Evolutionary conservation across 2,329 filamentous ascomycete species (phyloP).

Genomic region (Curvularia lunata): DNA sequence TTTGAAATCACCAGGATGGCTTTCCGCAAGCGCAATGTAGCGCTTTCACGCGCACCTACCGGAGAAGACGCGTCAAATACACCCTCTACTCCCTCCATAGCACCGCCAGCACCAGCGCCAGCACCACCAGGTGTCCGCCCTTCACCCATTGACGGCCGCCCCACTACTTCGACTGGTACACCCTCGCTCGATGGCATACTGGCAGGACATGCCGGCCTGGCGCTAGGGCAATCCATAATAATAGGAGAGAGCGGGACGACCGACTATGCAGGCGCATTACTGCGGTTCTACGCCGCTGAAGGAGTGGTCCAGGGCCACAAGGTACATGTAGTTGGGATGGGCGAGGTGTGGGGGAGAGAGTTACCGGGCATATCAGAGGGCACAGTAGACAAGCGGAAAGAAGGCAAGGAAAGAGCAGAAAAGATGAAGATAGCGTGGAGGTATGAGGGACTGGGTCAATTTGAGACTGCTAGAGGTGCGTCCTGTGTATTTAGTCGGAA

Average conservation of each 20-base stretch:
- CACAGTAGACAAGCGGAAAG: conserved; percentile 43
- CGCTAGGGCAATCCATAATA: conserved; percentile 79
- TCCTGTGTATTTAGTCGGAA: conserved; percentile 33
- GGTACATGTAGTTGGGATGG: conserved; percentile 82
- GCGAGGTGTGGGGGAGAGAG: conserved; percentile 80
- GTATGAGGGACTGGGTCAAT: conserved; percentile 83
- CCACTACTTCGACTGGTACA: conserved; percentile 90
- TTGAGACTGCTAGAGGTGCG: conserved; percentile 70
- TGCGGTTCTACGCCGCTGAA: conserved; percentile 91
- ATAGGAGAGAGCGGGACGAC: conserved; percentile 91
- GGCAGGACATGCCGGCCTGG: conserved; percentile 83
- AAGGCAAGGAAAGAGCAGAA: conserved; percentile 48
- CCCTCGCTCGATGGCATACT: conserved; percentile 83
- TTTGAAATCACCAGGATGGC: conserved; percentile 58
- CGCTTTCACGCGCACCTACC: conserved; percentile 53
- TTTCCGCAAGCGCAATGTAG: conserved; percentile 71
- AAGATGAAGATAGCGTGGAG: conserved; percentile 99
- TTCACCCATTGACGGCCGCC: conserved; percentile 85
- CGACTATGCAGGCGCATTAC: conserved; percentile 83
- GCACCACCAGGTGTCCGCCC: conserved; percentile 68
- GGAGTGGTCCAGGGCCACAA: conserved; percentile 89
- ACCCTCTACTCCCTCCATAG: conserved; percentile 18
- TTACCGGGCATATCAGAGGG: conserved; percentile 73
- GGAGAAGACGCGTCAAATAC: conserved; percentile 24
- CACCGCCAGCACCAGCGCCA: conserved; percentile 21